Conservation (phyloP, 208 protist genomes). For the Phytomonas serpens region DNA sequence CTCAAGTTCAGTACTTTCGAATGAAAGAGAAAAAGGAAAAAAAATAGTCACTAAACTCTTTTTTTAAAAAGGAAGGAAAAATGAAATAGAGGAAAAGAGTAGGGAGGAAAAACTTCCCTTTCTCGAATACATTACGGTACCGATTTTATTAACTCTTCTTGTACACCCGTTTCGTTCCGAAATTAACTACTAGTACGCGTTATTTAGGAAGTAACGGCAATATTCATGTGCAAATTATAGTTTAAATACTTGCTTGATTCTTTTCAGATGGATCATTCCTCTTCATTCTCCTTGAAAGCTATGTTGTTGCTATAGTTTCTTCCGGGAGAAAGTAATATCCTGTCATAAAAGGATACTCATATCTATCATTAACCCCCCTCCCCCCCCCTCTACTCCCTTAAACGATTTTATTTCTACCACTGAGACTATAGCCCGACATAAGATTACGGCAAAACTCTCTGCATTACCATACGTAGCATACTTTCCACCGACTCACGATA, state of each 20-base stretch:
- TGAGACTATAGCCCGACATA: not conserved
- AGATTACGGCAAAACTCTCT: not conserved
- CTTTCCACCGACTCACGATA: conserved; percentile 43
- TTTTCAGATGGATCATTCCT: not conserved
- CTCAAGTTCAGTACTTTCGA: not conserved
- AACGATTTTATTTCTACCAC: not conserved
- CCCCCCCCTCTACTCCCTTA: too few species aligned
- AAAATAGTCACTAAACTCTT: not conserved
- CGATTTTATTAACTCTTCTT: not conserved
- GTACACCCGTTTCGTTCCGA: not conserved
- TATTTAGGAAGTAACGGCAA: too few species aligned
- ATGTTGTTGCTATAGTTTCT: not conserved
- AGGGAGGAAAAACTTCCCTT: not conserved
- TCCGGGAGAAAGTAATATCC: not conserved
- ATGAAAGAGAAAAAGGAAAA: not conserved
- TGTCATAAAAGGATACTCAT: not conserved
- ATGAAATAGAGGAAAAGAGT: not conserved
- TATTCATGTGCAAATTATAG: not conserved
- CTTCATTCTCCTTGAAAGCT: not conserved
- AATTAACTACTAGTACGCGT: not conserved
- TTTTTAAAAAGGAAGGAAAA: not conserved
- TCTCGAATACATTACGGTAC: not conserved
- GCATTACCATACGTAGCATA: conserved; percentile 55
- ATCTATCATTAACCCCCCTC: not conserved
- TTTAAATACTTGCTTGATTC: not conserved